These are phyloP conservation scores for Globisporangium uncinulatum DNA, from an alignment of 352 stramenopile genomes.

Conservation along the genomic window DNA sequence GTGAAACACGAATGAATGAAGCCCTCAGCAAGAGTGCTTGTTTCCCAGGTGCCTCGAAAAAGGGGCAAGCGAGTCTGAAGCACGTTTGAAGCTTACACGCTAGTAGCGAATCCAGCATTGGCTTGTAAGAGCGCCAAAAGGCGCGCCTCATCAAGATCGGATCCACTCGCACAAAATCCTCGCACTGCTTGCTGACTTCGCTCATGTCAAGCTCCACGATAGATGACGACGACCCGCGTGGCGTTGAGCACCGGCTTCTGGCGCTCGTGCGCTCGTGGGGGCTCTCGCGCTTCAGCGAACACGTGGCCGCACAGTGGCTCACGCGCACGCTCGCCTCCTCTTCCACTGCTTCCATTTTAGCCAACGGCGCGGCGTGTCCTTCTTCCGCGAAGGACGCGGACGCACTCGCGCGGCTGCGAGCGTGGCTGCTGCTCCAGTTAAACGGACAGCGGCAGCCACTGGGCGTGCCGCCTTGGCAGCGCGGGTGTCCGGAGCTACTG, in stretches of 20 bases:
- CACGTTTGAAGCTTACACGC: no score
- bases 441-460: conserved; percentile 31
- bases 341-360: neutral
- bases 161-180: neutral
- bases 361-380: neutral
- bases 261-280: conserved; percentile 50
- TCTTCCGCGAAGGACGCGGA: conserved; percentile 8
- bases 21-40: no score
- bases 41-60: no score
- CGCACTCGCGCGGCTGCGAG: conserved; percentile 31
- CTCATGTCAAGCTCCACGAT: neutral
- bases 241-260: conserved; percentile 32
- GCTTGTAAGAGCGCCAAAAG: no score
- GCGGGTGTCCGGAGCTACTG: conserved; percentile 60
- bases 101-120: no score
- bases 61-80: no score
- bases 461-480: conserved; percentile 45
- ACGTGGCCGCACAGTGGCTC: conserved; percentile 62
- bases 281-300: conserved; percentile 60
- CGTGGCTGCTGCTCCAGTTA: conserved; percentile 69
- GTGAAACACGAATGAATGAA: no score
- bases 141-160: no score
- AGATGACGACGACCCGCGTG: neutral
- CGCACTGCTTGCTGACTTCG: neutral
- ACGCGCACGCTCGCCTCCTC: conserved; percentile 18